Evolutionary conservation across 2,329 filamentous ascomycete species (phyloP), one percentile per base, ranked within the genome.

Genomic region (Colletotrichum sublineola): DNA sequence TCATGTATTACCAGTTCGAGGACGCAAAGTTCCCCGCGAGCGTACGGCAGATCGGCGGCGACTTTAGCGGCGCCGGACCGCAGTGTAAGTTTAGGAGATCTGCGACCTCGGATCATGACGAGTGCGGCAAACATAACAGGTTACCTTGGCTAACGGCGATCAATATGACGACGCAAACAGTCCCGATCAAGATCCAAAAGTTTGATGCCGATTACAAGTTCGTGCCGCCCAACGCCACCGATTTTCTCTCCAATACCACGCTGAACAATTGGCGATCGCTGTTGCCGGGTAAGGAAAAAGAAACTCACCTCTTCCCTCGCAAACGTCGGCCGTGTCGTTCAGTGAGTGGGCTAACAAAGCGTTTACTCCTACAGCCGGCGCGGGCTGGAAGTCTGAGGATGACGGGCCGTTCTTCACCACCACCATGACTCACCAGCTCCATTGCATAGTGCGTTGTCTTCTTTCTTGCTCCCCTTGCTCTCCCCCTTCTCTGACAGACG

Each of bases 341-440:
- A 42, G 52, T 20, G 9, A 42, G 52, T 20, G 9, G 8, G 58
- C 24, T 72, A 68, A 75, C 53, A 31, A 31, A 18, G 24, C 50
- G 11, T 53, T 31, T 29, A 24, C 7, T 14, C 24, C 2, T 2
- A 5, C 29, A 78, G 78, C 76, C 48, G 81, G 81, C n/a, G 81
- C 81, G 63, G 82, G 82, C 1, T 83, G 82, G 70, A 73, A 73
- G 44, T 60, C 62, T 64, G 78, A 79, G 14, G 77, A 75, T 60
- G 77, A 81, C 33, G 79, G 79, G 73, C 81, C 80, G 1, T 82
- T 83, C 53, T 83, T 82, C 68, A 83, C 82, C 2, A 83, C 81
- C 2, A 81, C 82, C 4, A 80, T 82, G 74, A 84, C 82, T 12
- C 82, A 84, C 73, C 81, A 83, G 74, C 75, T 84, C 40, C 82